phyloP scores from a whole-genome alignment of 768 basidiomycete species.

The Xerocomellus intermedius region DNA sequence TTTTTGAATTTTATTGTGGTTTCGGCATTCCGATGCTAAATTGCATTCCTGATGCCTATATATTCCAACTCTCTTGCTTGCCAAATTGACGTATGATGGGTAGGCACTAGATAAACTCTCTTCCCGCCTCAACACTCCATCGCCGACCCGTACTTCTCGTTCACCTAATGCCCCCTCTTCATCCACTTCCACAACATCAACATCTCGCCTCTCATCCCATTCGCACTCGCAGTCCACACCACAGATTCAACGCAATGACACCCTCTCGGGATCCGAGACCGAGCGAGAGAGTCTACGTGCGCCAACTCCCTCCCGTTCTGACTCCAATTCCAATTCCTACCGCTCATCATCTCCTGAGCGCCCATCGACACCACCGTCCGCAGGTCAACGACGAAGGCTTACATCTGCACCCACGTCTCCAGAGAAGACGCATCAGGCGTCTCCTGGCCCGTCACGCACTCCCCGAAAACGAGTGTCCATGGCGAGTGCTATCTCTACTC shows the following conservation, averaged over 20 bases:
- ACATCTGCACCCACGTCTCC: conserved; percentile 51
- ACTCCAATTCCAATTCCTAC: conserved; percentile 30
- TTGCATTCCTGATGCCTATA: conserved; percentile 16
- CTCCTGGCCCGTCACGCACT: conserved; percentile 41
- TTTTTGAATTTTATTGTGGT: not conserved
- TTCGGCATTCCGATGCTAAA: conserved; percentile 6
- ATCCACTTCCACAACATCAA: conserved; percentile 35
- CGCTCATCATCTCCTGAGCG: conserved; percentile 41
- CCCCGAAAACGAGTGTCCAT: conserved; percentile 44
- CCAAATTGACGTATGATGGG: conserved; percentile 1
- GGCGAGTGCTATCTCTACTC: conserved; percentile 31
- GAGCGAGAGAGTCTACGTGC: conserved; percentile 60
- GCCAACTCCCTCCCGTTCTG: conserved; percentile 30
- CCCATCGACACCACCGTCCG: conserved; percentile 37
- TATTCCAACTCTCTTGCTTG: conserved; percentile 6
- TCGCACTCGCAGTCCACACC: conserved; percentile 30
- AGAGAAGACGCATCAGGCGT: conserved; percentile 35
- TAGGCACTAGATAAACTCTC: conserved; percentile 72
- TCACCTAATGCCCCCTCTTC: conserved; percentile 35
- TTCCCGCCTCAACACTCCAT: conserved; percentile 56
- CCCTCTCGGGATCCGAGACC: conserved; percentile 76
- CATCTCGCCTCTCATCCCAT: conserved; percentile 37
- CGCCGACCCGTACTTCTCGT: conserved; percentile 44
- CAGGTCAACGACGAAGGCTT: conserved; percentile 39
- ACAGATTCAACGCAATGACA: conserved; percentile 32